Percentiles rank a stretch among this genome's conserved stretches.
These are phyloP conservation scores for Zopfochytrium polystomum DNA, from an alignment of 371 early-diverging fungal genomes.

Conservation along the genomic window DNA sequence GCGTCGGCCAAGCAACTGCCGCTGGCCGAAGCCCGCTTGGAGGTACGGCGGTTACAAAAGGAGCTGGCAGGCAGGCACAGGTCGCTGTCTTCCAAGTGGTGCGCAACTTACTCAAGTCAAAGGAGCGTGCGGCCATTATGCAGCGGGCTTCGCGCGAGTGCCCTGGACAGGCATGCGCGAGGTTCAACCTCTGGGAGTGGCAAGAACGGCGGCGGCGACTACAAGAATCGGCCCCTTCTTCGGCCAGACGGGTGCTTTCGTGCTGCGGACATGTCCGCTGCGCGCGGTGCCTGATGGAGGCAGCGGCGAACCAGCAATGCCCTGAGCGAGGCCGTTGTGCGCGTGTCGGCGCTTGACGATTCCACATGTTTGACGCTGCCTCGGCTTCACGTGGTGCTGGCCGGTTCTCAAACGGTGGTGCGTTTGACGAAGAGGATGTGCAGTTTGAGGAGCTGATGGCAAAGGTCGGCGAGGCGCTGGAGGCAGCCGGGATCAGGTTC, in stretches of 20 bases:
- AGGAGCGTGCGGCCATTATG: not conserved
- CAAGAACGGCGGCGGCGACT: no score
- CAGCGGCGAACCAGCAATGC: slow-evolving; percentile 30
- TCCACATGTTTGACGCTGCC: slow-evolving; percentile 17
- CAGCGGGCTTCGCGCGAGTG: slow-evolving; percentile 8
- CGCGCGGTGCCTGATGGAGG: slow-evolving; percentile 20
- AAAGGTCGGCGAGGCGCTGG: slow-evolving; percentile 37
- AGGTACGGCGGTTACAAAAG: slow-evolving; percentile 25
- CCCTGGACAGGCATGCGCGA: slow-evolving; percentile 15
- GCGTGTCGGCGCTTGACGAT: slow-evolving; percentile 25
- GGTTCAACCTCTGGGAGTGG: no score
- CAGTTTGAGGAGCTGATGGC: slow-evolving; percentile 41
- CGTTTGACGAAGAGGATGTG: slow-evolving; percentile 34
- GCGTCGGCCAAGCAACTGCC: no score
- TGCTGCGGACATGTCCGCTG: slow-evolving; percentile 44
- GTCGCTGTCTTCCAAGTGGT: slow-evolving; percentile 33
- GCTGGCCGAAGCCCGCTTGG: no score
- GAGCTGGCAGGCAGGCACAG: slow-evolving; percentile 36
- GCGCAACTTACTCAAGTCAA: slow-evolving; percentile 25
- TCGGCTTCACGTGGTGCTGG: not conserved
- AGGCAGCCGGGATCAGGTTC: slow-evolving; percentile 19
- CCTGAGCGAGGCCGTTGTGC: slow-evolving; percentile 27
- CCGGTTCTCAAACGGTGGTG: slow-evolving; percentile 4
- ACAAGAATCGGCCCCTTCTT: no score
- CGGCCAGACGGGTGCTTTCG: no score